Evolutionary conservation across 2,329 filamentous ascomycete genomes (phyloP).

Genomic region (Colletotrichum melonis): DNA sequence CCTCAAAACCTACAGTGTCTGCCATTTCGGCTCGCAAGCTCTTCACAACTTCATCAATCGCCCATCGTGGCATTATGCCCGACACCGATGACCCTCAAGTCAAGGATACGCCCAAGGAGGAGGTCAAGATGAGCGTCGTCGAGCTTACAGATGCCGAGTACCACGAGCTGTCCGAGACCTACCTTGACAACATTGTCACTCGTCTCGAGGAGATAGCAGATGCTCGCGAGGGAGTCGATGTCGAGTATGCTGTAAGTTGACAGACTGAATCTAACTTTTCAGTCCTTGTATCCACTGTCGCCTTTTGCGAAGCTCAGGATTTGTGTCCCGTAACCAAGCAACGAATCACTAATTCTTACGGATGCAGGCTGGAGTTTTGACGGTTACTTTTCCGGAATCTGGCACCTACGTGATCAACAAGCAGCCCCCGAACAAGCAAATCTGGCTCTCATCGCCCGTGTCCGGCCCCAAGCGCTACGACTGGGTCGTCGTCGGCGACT

Average conservation of each 20-base stretch:
- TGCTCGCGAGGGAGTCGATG: slow-evolving; percentile 79
- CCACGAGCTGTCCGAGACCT: slow-evolving; percentile 80
- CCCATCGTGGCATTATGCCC: slow-evolving; percentile 67
- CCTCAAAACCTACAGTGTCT: slow-evolving; percentile 36
- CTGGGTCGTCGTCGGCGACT: slow-evolving; percentile 81
- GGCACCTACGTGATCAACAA: slow-evolving; percentile 98
- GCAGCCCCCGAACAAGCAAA: slow-evolving; percentile 96
- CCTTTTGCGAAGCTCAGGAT: slow-evolving; percentile 12
- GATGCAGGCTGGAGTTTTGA: slow-evolving; percentile 84
- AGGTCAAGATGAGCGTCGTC: slow-evolving; percentile 60
- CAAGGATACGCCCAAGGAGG: slow-evolving; percentile 53
- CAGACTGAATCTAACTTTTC: background rate
- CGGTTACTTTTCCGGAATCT: slow-evolving; percentile 73
- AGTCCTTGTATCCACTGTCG: background rate
- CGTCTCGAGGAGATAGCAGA: slow-evolving; percentile 82
- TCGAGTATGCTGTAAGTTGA: slow-evolving; percentile 84
- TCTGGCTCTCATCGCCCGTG: slow-evolving; percentile 93
- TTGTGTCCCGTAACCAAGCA: slow-evolving; percentile 17
- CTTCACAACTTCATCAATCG: slow-evolving; percentile 45
- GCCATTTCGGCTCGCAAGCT: slow-evolving; percentile 37
- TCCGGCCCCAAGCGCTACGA: slow-evolving; percentile 96
- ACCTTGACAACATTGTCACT: slow-evolving; percentile 68
- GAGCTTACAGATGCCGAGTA: slow-evolving; percentile 79
- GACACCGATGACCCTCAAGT: slow-evolving; percentile 64
- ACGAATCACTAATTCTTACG: background rate